Base-by-base conservation (phyloP, 345 rosid genomes). In the Mercurialis annua region DNA sequence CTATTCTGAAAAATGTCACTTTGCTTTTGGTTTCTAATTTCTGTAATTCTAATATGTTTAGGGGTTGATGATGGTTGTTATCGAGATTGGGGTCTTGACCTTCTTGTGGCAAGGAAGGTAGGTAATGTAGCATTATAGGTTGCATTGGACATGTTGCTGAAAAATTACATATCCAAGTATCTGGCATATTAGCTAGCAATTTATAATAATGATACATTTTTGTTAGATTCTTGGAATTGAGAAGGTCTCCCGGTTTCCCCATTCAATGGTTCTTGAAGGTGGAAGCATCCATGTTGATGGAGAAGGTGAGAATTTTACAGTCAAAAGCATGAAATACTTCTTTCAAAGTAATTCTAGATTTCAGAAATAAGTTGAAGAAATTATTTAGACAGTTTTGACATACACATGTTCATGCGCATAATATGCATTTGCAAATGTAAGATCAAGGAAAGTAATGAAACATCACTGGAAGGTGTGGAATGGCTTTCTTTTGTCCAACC, bases 201-300 rank as follows among this genome's bases (percentile, higher is more conserved):
- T 80, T 38, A 66, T 51, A 46, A 62, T 69, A 42, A 68, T 66
- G 24, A 11, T 12, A 10, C 68, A 72, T 66, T 75, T 4, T 30
- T 75, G 47, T 66, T 67, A 94, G 99, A 91, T 94, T 77, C 81
- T 94, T 63, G 74, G 54, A 74, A 64, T 75, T 72, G 96, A 94
- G 81, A 85, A 81, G 72, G 69, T 84, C 67, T 95, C 96, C 9
- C 83, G 92, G 52, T 89, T 94, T 79, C 72, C 77, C 10, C 84
- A 91, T 18, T 62, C 80, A 12, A 82, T 94, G 76, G 74, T 91
- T 75, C 99, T 91, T 73, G 99, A 94, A 91, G 99, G 97, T 57
- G 99, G 99, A 79, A 91, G 99, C 83, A 94, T 94, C 77, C 96
- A 94, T 70, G 99, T 94, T 11, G 99, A 91, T 27, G 99, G 99